Evolutionary conservation across 257 asterid species (phyloP), one percentile per base, ranked within the genome.

Genomic region (Echium plantagineum): DNA sequence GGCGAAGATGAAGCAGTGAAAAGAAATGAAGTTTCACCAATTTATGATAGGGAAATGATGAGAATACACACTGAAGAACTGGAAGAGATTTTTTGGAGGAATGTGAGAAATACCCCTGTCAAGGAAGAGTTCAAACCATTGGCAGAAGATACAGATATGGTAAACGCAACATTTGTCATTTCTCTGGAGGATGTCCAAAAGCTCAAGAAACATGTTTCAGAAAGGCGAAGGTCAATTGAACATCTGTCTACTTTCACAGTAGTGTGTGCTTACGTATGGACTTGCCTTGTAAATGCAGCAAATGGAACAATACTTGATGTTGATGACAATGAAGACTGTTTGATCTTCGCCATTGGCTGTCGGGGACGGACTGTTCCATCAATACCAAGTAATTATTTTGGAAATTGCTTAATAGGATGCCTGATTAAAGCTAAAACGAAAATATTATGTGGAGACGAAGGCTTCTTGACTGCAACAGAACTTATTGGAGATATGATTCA

Each of bases 21-120:
- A 55, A 19, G 59, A 13, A 22, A 55, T 21, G 59, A 55, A 55
- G 2, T 19, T 55, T 56, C 31, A 22, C 60, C 60, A 13, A 21
- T 12, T 22, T 56, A 56, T 56, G 38, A 56, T 10, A 22, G 60
- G 19, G 60, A 56, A 7, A 42, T 56, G 24, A 55, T 55, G 60
- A 56, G 2, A 15, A 19, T 8, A 3, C 16, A 56, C 9, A 56
- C 38, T 0, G 22, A 56, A 56, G 42, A 56, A 22, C 7, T 56
- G 1, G 60, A 56, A 20, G 42, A 24, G 1, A 56, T 24, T 6
- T 21, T 56, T 1, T 56, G 42, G 60, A 53, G 7, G 57, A 3
- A 15, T 56, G 6, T 21, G 38, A 56, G 9, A 15, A 22, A 56
- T 8, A 22, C 3, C 2, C 0, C 3, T 8, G 7, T 21, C 9